Conservation (phyloP, 495 filamentous ascomycete species). For the Aspergillus incahuasiensis region DNA sequence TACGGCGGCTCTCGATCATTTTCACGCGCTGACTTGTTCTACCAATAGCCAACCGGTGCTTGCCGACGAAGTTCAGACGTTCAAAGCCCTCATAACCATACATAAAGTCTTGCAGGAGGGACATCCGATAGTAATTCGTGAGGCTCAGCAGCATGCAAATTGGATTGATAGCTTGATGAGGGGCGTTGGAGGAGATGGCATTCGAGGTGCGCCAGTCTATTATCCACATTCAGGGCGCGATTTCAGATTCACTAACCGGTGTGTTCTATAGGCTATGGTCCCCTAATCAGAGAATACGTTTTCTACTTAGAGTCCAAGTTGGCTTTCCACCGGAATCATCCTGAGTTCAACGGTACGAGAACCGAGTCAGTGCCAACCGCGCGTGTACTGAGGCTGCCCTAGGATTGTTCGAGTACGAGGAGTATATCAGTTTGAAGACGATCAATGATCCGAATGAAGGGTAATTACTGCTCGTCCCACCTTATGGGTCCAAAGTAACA, state of each 20-base stretch:
- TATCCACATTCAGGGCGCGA: conserved; percentile 2
- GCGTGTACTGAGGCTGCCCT: conserved; percentile 15
- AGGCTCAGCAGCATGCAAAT: conserved; percentile 80
- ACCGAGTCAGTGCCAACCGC: neutral
- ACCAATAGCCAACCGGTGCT: conserved; percentile 77
- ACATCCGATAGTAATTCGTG: conserved; percentile 78
- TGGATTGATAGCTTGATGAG: conserved; percentile 93
- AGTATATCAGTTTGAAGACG: conserved; percentile 95
- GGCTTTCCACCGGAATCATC: conserved; percentile 89
- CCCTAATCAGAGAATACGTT: conserved; percentile 91
- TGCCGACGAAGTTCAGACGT: conserved; percentile 91
- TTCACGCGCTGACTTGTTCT: conserved; percentile 4
- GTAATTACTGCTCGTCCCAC: conserved; percentile 22
- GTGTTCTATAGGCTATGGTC: conserved; percentile 66
- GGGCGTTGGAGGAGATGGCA: conserved; percentile 77
- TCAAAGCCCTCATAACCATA: conserved; percentile 86
- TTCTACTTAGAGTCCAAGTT: conserved; percentile 91
- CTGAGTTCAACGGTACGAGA: conserved; percentile 86
- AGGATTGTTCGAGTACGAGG: conserved; percentile 94
- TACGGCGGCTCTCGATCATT: neutral
- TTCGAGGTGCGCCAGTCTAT: conserved; percentile 56
- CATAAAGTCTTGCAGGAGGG: conserved; percentile 98
- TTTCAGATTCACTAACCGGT: conserved; percentile 9
- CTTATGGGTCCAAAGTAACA: conserved; percentile 15
- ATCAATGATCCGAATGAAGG: conserved; percentile 99